phyloP scores from a whole-genome alignment of 208 protist species.

The Trypanosoma mega region DNA sequence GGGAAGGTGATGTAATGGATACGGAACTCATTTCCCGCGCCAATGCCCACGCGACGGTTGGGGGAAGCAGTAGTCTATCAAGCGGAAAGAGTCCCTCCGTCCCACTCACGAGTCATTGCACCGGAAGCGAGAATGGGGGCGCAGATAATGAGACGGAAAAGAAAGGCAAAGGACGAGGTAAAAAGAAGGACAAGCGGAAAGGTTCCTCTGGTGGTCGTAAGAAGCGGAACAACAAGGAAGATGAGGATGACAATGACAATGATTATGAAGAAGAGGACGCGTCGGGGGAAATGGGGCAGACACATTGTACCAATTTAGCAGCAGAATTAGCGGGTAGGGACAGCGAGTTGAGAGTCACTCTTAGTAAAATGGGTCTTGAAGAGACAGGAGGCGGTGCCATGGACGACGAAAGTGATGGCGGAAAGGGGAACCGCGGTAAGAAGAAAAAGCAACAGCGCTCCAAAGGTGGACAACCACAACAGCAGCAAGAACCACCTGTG shows the following conservation, averaged over 20 bases:
- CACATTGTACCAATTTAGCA: background rate
- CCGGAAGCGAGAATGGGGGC: constrained; percentile 7
- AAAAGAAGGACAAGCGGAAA: constrained; percentile 18
- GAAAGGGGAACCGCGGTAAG: constrained; percentile 21
- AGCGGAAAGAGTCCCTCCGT: background rate
- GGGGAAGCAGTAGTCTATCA: background rate
- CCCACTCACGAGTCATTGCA: constrained; percentile 3
- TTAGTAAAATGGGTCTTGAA: constrained; percentile 23
- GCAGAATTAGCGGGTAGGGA: constrained; percentile 29
- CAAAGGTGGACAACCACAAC: constrained; percentile 20
- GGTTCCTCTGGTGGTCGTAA: background rate
- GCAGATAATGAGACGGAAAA: background rate
- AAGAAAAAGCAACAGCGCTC: constrained; percentile 27
- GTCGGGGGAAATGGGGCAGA: background rate
- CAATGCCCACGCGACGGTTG: constrained; percentile 16
- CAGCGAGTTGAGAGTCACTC: constrained; percentile 14
- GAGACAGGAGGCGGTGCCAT: background rate
- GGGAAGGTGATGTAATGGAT: constrained; percentile 28
- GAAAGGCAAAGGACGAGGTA: background rate
- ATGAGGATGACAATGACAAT: constrained; percentile 3
- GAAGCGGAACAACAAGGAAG: background rate
- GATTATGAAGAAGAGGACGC: background rate
- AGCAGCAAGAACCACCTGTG: constrained; percentile 13
- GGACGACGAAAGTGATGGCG: constrained; percentile 21
- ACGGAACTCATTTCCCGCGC: constrained; percentile 15